Evolutionary conservation across 805 yeast genomes (phyloP), one percentile per base, ranked within the genome.

Genomic region (Phaffomyces opuntiae): DNA sequence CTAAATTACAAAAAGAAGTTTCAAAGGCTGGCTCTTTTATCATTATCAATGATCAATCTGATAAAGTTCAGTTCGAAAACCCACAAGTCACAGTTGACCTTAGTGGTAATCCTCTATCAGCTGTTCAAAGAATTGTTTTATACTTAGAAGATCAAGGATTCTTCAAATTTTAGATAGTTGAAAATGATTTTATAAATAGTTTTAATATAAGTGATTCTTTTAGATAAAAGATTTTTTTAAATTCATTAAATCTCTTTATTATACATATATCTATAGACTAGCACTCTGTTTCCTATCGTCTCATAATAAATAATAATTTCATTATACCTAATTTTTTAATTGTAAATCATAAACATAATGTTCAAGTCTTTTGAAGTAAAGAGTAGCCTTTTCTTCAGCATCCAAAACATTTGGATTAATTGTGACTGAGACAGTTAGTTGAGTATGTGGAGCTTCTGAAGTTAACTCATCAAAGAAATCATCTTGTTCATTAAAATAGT

Each of bases 121-220:
- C 87, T 47, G 85, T 88, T 46, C 87, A 80, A 61, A 81, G 82
- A 63, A 77, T 86, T 52, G 82, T 85, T 33, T 68, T 80, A 49
- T 74, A 81, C 62, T 75, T 90, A 55, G 88, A 86, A 66, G 80
- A 82, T 57, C 87, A 89, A 67, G 95, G 95, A 16, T 90, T 84
- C 69, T 87, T 86, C 67, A 68, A 67, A 49, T 75, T 74, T 54
- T 73, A 65, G 56, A 38, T 25, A 12, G 16, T 34, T 25, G 17
- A 25, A 11, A 29, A 27, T 12, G 7, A 21, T 21, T 21, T 21
- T 21, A 21, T 21, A 21, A 5, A 21, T 5, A 21, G 24, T 21
- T 21, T 21, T 3, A 21, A 21, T 21, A 21, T 21, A 21, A 21
- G 24, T 21, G 7, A 17, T 21, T 21, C 7, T 21, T 21, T 21